phyloP scores from a whole-genome alignment of 2,329 filamentous ascomycete species.

The Colletotrichum abscissum region DNA sequence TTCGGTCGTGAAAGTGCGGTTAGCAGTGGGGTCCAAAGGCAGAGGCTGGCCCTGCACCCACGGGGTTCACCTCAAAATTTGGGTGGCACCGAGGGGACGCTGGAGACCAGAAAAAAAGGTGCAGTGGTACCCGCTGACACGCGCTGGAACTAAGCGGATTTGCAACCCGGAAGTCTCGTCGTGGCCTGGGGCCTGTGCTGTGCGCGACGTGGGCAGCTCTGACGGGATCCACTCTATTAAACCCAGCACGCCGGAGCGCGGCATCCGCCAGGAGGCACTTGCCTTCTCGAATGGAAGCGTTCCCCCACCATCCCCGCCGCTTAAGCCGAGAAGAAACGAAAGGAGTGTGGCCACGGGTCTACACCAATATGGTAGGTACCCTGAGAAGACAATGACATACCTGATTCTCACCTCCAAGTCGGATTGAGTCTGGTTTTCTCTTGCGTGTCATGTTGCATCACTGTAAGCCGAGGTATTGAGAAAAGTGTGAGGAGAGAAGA shows the following conservation, averaged over 20 bases:
- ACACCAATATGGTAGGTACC: not conserved
- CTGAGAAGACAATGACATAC: not conserved
- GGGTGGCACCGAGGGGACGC: not conserved
- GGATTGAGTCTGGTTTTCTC: not conserved
- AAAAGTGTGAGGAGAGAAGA: not conserved
- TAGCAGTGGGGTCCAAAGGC: slow-evolving; percentile 30
- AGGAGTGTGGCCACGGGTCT: not conserved
- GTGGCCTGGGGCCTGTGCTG: not conserved
- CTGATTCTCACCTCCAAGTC: not conserved
- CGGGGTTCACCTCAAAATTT: slow-evolving; percentile 13
- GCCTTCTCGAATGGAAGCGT: slow-evolving; percentile 1
- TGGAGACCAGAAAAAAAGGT: not conserved
- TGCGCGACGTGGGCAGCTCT: slow-evolving; percentile 1
- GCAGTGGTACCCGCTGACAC: slow-evolving; percentile 17
- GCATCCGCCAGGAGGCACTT: not conserved
- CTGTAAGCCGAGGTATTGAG: not conserved
- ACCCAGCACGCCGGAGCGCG: slow-evolving; percentile 23
- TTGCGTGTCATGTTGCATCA: not conserved
- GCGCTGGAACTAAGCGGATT: slow-evolving; percentile 17
- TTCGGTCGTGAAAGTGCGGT: slow-evolving; percentile 32
- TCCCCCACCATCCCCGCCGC: not conserved
- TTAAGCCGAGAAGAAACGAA: not conserved
- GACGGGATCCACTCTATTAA: slow-evolving; percentile 23
- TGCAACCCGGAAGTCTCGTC: not conserved
- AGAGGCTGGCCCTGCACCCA: slow-evolving; percentile 18